Evolutionary conservation across 140 eudicot genomes (phyloP).

Genomic region (Erigeron philadelphicus): DNA sequence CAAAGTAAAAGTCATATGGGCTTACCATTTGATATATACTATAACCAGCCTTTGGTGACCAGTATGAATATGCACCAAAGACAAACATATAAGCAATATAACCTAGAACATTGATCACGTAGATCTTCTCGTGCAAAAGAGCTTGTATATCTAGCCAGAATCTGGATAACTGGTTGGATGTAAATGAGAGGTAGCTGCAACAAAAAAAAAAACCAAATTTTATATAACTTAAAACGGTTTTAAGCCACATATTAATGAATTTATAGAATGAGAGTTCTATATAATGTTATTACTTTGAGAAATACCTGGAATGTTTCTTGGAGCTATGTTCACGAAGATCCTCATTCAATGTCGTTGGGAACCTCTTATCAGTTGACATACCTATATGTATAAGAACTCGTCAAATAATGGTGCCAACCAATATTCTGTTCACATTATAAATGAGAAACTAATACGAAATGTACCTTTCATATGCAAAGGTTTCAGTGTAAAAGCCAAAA

Average conservation of each 20-base stretch:
- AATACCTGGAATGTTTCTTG: conserved; percentile 39
- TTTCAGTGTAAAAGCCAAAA: conserved; percentile 70
- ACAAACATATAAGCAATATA: conserved; percentile 84
- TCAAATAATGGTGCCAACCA: background rate
- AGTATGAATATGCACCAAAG: conserved; percentile 87
- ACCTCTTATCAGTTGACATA: conserved; percentile 27
- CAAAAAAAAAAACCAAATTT: background rate
- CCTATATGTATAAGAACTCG: conserved; percentile 11
- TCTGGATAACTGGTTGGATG: conserved; percentile 30
- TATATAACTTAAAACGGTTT: background rate
- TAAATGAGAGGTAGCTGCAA: conserved; percentile 22
- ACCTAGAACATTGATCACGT: conserved; percentile 73
- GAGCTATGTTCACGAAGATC: conserved; percentile 25
- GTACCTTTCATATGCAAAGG: conserved; percentile 88
- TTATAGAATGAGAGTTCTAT: background rate
- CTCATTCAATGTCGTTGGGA: conserved; percentile 24
- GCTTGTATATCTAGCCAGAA: conserved; percentile 58
- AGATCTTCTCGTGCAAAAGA: conserved; percentile 64
- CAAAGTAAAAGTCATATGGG: conserved; percentile 1
- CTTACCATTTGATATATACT: conserved; percentile 80
- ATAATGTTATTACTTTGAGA: conserved; percentile 7
- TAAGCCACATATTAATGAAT: conserved; percentile 3
- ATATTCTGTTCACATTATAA: background rate
- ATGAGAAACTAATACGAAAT: background rate
- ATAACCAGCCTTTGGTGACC: conserved; percentile 98